Percentiles rank a stretch among this genome's conserved stretches.
Evolutionary conservation across 352 stramenopile species (phyloP).

Genomic region (Aphanomyces cochlioides): DNA sequence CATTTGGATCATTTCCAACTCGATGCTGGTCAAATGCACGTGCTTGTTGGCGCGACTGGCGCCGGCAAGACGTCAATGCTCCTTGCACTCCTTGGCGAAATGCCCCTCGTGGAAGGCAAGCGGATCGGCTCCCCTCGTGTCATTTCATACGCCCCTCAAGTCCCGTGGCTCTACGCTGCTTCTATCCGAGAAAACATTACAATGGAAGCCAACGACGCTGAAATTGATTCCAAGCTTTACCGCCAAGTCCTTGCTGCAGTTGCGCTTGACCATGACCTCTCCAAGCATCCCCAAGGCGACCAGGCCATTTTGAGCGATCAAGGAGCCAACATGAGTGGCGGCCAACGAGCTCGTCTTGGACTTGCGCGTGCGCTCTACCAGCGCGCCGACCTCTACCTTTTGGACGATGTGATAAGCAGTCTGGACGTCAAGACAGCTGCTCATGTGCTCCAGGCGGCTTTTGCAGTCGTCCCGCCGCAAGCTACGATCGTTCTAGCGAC

Average conservation of each 20-base stretch:
- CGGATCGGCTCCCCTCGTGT: constrained; percentile 25
- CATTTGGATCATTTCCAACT: constrained; percentile 48
- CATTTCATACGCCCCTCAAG: constrained; percentile 71
- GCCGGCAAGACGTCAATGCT: constrained; percentile 45
- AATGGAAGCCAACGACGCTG: constrained; percentile 36
- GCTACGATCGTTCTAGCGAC: constrained; percentile 72
- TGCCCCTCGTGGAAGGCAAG: constrained; percentile 28
- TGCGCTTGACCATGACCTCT: constrained; percentile 69
- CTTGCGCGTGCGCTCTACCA: constrained; percentile 82
- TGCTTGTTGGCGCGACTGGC: constrained; percentile 51
- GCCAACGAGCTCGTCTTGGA: constrained; percentile 77
- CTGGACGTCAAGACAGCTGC: constrained; percentile 64
- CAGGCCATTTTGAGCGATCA: constrained; percentile 57
- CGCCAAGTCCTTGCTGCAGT: constrained; percentile 55
- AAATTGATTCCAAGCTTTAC: constrained; percentile 46
- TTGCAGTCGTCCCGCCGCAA: constrained; percentile 46
- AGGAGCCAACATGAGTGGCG: constrained; percentile 82
- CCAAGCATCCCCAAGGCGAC: constrained; percentile 42
- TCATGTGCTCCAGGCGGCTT: constrained; percentile 49
- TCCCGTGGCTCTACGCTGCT: constrained; percentile 66
- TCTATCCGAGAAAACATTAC: constrained; percentile 65
- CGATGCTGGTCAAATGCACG: constrained; percentile 41
- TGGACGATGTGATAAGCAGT: constrained; percentile 86
- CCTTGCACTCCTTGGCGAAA: constrained; percentile 42
- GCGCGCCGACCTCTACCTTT: constrained; percentile 58